Evolutionary conservation across 139 green algal genomes (phyloP), one percentile per base, ranked within the genome.

Genomic region (Picochlorum sp.): DNA sequence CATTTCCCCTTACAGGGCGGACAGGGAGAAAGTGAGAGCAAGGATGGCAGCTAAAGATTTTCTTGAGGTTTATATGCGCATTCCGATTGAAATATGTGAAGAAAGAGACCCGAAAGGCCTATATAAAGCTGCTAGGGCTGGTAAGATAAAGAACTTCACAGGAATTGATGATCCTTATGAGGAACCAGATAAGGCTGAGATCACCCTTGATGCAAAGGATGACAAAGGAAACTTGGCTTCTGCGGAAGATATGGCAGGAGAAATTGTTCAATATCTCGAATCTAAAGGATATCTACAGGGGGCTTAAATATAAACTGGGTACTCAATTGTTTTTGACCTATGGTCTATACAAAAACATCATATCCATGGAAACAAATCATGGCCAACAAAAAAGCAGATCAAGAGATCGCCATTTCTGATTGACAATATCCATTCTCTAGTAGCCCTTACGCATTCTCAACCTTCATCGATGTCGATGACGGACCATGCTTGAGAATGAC

Each of bases 81-180:
- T 93, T 31, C 87, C 88, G 4, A 67, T 96, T 26, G 59, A 72
- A 24, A 73, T 96, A 9, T 98, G 91, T 53, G 91, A 96, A 76
- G 31, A 80, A 55, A 81, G 91, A 3, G 91, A 98, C 70, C 81
- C 87, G 16, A 98, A 98, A 73, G 89, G 89, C 0, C 74, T 98
- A 33, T 98, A 98, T 79, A 96, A 95, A 70, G 80, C 86, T 55
- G 91, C 89, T 0, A 73, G 91, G 1, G 84, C 82, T 28, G 91
- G 91, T 25, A 81, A 90, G 60, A 82, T 96, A 26, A 94, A 93
- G 64, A 81, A 85, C 24, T 91, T 95, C 69, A 95, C 86, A 30
- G 86, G 78, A 50, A 71, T 71, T 58, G 65, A 69, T 50, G 66
- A 73, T 28, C 72, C 67, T 16, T 78, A 96, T 59, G 89, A 97